Conservation (phyloP, 352 stramenopile genomes). For the Blastocystis sp. region DNA sequence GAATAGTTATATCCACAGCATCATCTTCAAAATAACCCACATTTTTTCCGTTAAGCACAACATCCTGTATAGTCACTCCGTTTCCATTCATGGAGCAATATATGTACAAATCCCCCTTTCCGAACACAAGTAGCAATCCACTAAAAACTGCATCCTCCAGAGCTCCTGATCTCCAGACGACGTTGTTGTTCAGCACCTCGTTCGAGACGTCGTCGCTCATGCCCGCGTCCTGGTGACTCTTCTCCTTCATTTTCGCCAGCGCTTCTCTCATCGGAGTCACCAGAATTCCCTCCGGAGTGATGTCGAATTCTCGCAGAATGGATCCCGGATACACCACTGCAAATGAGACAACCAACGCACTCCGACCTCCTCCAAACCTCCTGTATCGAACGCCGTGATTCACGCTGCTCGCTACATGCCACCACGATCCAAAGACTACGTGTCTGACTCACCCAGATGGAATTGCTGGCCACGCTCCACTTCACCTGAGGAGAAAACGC, state of each 20-base stretch:
- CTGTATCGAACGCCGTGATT: slow-evolving; percentile 41
- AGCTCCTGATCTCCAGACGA: background rate
- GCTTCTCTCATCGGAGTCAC: background rate
- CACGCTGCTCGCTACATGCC: background rate
- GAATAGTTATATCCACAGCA: slow-evolving; percentile 23
- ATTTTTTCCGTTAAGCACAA: slow-evolving; percentile 22
- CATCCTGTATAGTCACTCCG: slow-evolving; percentile 21
- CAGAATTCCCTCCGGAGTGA: slow-evolving; percentile 13
- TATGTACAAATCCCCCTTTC: slow-evolving; percentile 52
- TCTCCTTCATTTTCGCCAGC: background rate
- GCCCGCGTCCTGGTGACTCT: background rate
- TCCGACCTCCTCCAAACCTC: background rate
- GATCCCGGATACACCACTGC: slow-evolving; percentile 18
- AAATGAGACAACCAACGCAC: background rate
- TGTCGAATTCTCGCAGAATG: background rate
- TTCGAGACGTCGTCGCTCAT: background rate
- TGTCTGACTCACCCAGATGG: slow-evolving; percentile 13
- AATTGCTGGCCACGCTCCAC: slow-evolving; percentile 28
- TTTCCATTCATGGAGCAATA: background rate
- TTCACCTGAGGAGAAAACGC: slow-evolving; percentile 33
- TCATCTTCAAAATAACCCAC: slow-evolving; percentile 20
- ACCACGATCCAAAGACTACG: background rate
- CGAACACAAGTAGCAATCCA: slow-evolving; percentile 50
- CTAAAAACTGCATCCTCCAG: background rate
- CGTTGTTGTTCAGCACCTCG: slow-evolving; percentile 15